These are phyloP conservation scores for Rhodotorula sp. DNA, from an alignment of 1,284 basidiomycete genomes.

Conservation along the genomic window DNA sequence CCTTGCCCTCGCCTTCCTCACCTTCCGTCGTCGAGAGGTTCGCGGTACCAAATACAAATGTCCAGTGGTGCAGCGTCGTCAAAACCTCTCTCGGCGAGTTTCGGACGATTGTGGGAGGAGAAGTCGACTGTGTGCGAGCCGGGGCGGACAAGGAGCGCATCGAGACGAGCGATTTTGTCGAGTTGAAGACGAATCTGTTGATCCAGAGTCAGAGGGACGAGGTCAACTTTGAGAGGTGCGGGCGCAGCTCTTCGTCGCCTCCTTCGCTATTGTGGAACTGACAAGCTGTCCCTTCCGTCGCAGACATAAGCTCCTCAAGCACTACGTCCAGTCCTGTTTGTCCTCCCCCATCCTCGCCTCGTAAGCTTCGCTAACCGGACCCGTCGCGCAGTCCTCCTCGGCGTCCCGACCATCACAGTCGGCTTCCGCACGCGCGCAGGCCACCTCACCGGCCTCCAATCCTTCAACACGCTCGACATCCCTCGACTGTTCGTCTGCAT, in stretches of 20 bases:
- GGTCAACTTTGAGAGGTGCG: conserved; percentile 74
- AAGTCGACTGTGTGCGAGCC: conserved; percentile 72
- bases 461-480: conserved; percentile 49
- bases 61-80: conserved; percentile 93
- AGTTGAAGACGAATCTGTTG: conserved; percentile 86
- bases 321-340: conserved; percentile 93
- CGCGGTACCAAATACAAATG: conserved; percentile 86
- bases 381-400: conserved; percentile 39
- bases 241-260: background rate
- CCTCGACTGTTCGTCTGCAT: conserved; percentile 46
- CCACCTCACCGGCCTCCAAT: conserved; percentile 42
- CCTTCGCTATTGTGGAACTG: background rate
- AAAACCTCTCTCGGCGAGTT: conserved; percentile 79
- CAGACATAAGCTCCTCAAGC: conserved; percentile 77
- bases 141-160: conserved; percentile 13
- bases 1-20: conserved; percentile 53
- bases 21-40: conserved; percentile 52
- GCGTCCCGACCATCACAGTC: conserved; percentile 72
- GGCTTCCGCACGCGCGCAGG: conserved; percentile 85
- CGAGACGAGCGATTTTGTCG: conserved; percentile 60
- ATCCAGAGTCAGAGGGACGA: conserved; percentile 71
- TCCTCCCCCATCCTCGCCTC: conserved; percentile 14
- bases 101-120: conserved; percentile 85
- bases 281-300: background rate
- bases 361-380: background rate